Evolutionary conservation across 805 yeast genomes (phyloP).

Genomic region (Starmerella cellae): DNA sequence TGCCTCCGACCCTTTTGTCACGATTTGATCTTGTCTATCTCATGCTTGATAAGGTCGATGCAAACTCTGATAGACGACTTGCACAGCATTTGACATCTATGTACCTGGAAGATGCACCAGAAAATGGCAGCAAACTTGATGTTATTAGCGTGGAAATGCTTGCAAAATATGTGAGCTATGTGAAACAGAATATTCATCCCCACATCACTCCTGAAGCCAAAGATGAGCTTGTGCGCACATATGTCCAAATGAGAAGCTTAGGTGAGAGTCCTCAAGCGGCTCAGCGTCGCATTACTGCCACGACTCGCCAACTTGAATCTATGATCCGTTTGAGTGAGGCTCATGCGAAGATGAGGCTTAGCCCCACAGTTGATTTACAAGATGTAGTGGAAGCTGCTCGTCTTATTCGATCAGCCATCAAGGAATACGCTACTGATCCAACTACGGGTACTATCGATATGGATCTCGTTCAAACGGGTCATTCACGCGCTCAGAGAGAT

Average conservation of each 20-base stretch:
- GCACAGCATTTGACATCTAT: slow-evolving; percentile 83
- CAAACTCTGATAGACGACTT: slow-evolving; percentile 64
- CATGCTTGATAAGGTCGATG: slow-evolving; percentile 86
- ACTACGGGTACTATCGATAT: slow-evolving; percentile 91
- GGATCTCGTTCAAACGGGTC: slow-evolving; percentile 95
- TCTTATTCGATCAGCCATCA: slow-evolving; percentile 81
- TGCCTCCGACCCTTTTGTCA: slow-evolving; percentile 90
- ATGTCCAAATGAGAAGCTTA: slow-evolving; percentile 84
- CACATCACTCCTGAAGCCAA: slow-evolving; percentile 67
- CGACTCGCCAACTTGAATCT: slow-evolving; percentile 91
- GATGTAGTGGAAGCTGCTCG: slow-evolving; percentile 94
- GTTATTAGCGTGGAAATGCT: slow-evolving; percentile 76
- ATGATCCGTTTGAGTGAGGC: slow-evolving; percentile 94
- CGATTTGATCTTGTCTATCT: slow-evolving; percentile 90
- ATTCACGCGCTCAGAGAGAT: slow-evolving; percentile 57
- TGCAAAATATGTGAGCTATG: slow-evolving; percentile 82
- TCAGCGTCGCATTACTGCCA: slow-evolving; percentile 90
- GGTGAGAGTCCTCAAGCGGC: slow-evolving; percentile 83
- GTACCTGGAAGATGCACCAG: slow-evolving; percentile 81
- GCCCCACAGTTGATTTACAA: slow-evolving; percentile 50
- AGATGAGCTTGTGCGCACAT: slow-evolving; percentile 68
- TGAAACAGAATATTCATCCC: slow-evolving; percentile 78
- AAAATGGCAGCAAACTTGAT: slow-evolving; percentile 51
- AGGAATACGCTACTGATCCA: slow-evolving; percentile 97
- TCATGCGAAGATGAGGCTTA: slow-evolving; percentile 89